Evolutionary conservation across 1,284 basidiomycete genomes (phyloP).

Genomic region (Rhodotorula sp.): DNA sequence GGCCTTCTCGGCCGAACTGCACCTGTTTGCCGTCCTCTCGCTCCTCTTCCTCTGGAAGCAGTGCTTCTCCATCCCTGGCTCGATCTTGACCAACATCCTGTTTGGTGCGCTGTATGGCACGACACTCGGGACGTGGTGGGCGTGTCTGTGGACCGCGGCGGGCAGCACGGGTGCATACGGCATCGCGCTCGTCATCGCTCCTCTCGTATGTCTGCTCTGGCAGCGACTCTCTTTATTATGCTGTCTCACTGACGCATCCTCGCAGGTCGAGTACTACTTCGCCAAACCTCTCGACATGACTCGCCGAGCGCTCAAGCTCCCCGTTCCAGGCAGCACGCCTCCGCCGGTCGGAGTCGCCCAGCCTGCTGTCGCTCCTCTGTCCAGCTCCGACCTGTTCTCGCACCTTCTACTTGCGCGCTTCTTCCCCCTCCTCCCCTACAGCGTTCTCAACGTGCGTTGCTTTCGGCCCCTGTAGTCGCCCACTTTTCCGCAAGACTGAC

Average conservation of each 20-base stretch:
- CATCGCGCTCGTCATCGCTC: conserved; percentile 38
- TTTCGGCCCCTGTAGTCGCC: too few species aligned
- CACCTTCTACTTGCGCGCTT: conserved; percentile 46
- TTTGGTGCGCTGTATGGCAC: conserved; percentile 48
- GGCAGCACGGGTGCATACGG: conserved; percentile 41
- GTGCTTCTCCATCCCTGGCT: conserved; percentile 48
- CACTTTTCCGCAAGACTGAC: not conserved
- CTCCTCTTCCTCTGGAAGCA: conserved; percentile 48
- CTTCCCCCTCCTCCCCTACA: conserved; percentile 47
- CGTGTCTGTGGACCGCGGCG: conserved; percentile 40
- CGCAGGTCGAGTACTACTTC: conserved; percentile 45
- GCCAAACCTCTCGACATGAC: conserved; percentile 44
- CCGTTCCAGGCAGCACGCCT: not conserved
- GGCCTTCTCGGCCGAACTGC: conserved; percentile 34
- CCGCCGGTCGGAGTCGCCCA: not conserved
- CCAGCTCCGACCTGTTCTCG: conserved; percentile 42
- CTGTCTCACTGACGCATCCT: not conserved
- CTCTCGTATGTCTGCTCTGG: conserved; percentile 25
- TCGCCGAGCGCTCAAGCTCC: conserved; percentile 38
- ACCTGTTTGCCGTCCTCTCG: conserved; percentile 41
- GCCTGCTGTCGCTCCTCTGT: conserved; percentile 15
- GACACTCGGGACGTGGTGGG: conserved; percentile 32
- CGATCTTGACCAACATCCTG: conserved; percentile 46
- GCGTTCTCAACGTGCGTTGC: conserved; percentile 43
- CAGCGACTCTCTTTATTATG: not conserved